phyloP scores from a whole-genome alignment of 768 basidiomycete genomes.

The Tricholoma hemisulphureum region DNA sequence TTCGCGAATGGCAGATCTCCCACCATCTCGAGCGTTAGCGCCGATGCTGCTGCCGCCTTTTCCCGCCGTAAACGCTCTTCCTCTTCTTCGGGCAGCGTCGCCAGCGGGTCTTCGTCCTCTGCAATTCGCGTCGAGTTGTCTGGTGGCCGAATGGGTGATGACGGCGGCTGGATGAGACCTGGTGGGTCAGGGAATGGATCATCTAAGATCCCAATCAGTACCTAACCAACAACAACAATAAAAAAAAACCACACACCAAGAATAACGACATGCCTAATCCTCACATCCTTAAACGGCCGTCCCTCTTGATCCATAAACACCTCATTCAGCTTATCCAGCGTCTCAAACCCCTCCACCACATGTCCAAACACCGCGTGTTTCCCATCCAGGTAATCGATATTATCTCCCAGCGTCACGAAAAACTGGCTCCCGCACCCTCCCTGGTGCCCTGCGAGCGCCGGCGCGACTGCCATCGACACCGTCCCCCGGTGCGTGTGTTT shows the following conservation, averaged over 20 bases:
- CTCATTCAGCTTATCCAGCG: constrained; percentile 90
- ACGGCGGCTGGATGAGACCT: constrained; percentile 68
- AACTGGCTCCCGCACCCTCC: constrained; percentile 92
- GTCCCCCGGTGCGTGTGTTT: constrained; percentile 87
- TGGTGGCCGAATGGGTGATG: constrained; percentile 76
- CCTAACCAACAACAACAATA: neutral
- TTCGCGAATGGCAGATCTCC: constrained; percentile 98
- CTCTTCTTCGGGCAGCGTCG: constrained; percentile 81
- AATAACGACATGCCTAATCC: constrained; percentile 94
- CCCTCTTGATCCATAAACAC: constrained; percentile 86
- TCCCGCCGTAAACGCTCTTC: constrained; percentile 78
- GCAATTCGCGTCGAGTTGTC: constrained; percentile 88
- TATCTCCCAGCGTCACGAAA: constrained; percentile 89
- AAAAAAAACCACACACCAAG: constrained; percentile 56
- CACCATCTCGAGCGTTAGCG: constrained; percentile 98
- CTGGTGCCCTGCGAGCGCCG: constrained; percentile 59
- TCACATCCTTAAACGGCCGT: constrained; percentile 88
- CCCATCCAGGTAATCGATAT: constrained; percentile 94
- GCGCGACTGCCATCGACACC: constrained; percentile 96
- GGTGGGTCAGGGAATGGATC: constrained; percentile 93
- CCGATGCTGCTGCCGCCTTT: constrained; percentile 88
- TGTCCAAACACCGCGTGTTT: constrained; percentile 92
- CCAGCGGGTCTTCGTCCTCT: constrained; percentile 90
- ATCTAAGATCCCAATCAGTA: constrained; percentile 47
- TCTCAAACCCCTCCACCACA: constrained; percentile 92